phyloP scores from a whole-genome alignment of 441 rosid species.

The Codiaeum variegatum region DNA sequence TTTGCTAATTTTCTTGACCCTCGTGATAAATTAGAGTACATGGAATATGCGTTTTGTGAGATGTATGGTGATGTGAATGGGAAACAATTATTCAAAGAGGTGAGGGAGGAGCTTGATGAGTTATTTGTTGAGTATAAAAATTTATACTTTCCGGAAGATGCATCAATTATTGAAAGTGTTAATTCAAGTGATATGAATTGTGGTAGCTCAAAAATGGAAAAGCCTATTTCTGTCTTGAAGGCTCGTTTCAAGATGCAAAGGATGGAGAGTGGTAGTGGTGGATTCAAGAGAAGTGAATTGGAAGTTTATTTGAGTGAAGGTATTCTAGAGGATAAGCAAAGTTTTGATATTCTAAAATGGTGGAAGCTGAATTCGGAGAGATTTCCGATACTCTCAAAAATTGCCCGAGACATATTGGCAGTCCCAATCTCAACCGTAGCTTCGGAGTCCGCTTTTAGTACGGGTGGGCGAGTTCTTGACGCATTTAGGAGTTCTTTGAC shows the following conservation, averaged over 20 bases:
- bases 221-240: too few species aligned
- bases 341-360: not conserved
- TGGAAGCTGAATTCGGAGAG: not conserved
- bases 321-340: not conserved
- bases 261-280: too few species aligned
- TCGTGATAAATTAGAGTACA: not conserved
- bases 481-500: too few species aligned
- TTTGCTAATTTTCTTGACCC: not conserved
- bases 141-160: not conserved
- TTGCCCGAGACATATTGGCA: not conserved
- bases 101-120: not conserved
- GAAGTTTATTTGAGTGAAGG: not conserved
- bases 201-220: too few species aligned
- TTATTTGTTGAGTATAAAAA: not conserved
- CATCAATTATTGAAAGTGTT: too few species aligned
- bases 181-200: too few species aligned
- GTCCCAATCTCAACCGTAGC: not conserved
- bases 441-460: not conserved
- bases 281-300: not conserved
- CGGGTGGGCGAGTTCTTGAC: not conserved
- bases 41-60: not conserved
- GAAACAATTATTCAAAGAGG: not conserved
- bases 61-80: not conserved
- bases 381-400: not conserved
- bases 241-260: too few species aligned